Conservation (phyloP, 768 basidiomycete genomes). For the Lactarius quietus region DNA sequence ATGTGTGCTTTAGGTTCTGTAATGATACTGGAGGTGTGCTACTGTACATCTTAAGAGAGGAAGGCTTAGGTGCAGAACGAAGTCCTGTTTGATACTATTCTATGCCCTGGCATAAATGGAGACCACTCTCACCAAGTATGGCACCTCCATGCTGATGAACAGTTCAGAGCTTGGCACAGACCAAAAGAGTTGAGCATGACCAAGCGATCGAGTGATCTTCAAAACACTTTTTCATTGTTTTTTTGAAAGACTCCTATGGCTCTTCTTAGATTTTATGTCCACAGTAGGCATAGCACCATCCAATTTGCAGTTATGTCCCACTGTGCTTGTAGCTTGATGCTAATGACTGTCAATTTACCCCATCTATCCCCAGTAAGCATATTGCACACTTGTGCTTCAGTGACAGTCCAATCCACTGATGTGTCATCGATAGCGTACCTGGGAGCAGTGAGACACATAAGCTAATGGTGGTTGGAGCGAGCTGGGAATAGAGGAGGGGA, state of each 20-base stretch:
- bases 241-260: constrained; percentile 14
- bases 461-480: constrained; percentile 11
- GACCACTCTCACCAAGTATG: neutral
- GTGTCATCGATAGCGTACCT: constrained; percentile 76
- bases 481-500: constrained; percentile 2
- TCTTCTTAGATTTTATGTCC: constrained; percentile 37
- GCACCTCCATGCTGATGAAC: neutral
- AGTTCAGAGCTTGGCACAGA: neutral
- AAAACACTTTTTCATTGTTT: constrained; percentile 1
- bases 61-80: neutral
- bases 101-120: neutral
- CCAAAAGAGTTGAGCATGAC: neutral
- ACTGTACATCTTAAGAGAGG: neutral
- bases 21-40: neutral
- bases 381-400: constrained; percentile 66
- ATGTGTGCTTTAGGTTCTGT: neutral
- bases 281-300: constrained; percentile 34
- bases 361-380: constrained; percentile 30
- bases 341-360: constrained; percentile 68
- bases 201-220: neutral
- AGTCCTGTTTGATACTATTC: neutral
- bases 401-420: constrained; percentile 67
- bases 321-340: constrained; percentile 47
- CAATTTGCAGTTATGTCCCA: constrained; percentile 58
- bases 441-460: constrained; percentile 12